phyloP scores from a whole-genome alignment of 2,329 filamentous ascomycete species.

The Podosphaera aphanis region DNA sequence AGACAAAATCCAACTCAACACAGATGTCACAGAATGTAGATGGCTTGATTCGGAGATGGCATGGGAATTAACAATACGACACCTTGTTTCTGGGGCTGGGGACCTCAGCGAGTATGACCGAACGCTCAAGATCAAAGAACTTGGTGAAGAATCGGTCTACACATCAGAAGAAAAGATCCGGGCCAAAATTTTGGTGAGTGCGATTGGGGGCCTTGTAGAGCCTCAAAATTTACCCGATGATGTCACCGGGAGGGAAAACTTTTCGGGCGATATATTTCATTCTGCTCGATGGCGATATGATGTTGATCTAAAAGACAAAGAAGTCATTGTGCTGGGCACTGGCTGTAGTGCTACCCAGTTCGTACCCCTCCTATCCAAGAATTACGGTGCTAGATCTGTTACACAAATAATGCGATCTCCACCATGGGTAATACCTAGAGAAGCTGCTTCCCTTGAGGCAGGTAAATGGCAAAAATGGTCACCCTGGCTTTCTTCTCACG shows the following conservation, averaged over 20 bases:
- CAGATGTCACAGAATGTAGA: slow-evolving; percentile 26
- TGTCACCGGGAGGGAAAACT: slow-evolving; percentile 28
- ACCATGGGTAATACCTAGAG: slow-evolving; percentile 27
- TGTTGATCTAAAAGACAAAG: slow-evolving; percentile 19
- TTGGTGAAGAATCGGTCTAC: slow-evolving; percentile 24
- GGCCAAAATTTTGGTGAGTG: slow-evolving; percentile 29
- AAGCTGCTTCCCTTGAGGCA: slow-evolving; percentile 17
- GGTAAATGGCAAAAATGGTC: slow-evolving; percentile 24
- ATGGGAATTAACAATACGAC: slow-evolving; percentile 8
- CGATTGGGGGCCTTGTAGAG: slow-evolving; percentile 31
- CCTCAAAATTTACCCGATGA: slow-evolving; percentile 43
- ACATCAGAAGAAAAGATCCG: slow-evolving; percentile 26
- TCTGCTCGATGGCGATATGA: slow-evolving; percentile 29
- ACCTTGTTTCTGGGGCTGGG: slow-evolving; percentile 27
- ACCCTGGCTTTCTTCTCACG: slow-evolving; percentile 20
- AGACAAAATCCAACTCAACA: slow-evolving; percentile 34
- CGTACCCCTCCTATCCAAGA: slow-evolving; percentile 20
- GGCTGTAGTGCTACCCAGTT: slow-evolving; percentile 30
- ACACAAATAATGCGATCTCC: slow-evolving; percentile 34
- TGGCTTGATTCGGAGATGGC: slow-evolving; percentile 1
- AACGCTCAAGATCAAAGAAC: slow-evolving; percentile 19
- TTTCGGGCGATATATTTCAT: slow-evolving; percentile 29
- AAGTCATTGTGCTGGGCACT: slow-evolving; percentile 27
- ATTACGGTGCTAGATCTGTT: slow-evolving; percentile 25
- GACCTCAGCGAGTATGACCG: slow-evolving; percentile 27